Conservation (phyloP, 805 yeast species). For the Teunomyces barrocoloradensis region DNA sequence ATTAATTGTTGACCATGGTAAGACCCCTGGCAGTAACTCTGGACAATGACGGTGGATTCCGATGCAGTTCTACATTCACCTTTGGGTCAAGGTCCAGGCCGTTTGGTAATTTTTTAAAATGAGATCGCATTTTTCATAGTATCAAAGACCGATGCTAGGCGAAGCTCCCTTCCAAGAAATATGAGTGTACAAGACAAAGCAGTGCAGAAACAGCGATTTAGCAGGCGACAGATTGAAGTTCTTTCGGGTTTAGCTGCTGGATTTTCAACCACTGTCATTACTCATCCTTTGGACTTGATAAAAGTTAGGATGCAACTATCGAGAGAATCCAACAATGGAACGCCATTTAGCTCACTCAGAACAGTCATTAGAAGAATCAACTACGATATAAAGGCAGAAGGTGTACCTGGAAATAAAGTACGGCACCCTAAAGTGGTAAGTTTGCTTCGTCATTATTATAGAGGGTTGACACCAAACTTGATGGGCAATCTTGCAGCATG, state of each 20-base stretch:
- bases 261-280: conserved; percentile 66
- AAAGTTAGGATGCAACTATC: conserved; percentile 77
- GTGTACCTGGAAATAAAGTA: not conserved
- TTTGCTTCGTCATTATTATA: conserved; percentile 40
- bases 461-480: conserved; percentile 79
- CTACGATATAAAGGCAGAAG: conserved; percentile 14
- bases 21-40: too few relatives aligned
- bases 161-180: not conserved
- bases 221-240: conserved; percentile 47
- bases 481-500: conserved; percentile 85
- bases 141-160: too few relatives aligned
- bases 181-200: not conserved
- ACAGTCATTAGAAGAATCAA: conserved; percentile 18
- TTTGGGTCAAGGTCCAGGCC: too few relatives aligned
- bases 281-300: conserved; percentile 87
- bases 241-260: conserved; percentile 82
- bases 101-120: not conserved
- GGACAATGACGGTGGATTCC: too few relatives aligned
- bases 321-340: conserved; percentile 6
- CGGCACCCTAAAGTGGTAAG: not conserved
- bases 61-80: too few relatives aligned
- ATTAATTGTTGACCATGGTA: not conserved
- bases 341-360: conserved; percentile 19
- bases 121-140: not conserved
- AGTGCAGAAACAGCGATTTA: conserved; percentile 1